Base-by-base conservation (phyloP, 495 filamentous ascomycete species). In the Friedmanniomyces simplex region DNA sequence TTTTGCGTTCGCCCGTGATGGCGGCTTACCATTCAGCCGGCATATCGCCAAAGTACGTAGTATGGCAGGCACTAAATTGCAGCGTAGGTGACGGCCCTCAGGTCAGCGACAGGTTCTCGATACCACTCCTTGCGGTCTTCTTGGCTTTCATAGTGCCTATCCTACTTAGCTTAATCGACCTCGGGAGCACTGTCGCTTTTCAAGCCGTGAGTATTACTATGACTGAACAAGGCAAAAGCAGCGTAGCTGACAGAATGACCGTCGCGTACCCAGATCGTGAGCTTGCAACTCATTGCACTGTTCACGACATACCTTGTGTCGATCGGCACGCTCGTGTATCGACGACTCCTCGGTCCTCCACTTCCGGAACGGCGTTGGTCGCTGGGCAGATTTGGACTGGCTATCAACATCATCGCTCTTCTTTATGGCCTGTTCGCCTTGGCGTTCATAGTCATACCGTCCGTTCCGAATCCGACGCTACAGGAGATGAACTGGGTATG, bases 141-240 rank as follows among this genome's bases (percentile, higher is more conserved):
- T 72, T 76, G 59, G 56, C 65, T 34, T 70, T 78, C 48, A 75
- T 80, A 13, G 72, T n/a, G n/a, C n/a, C n/a, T n/a, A n/a, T 77
- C 54, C 66, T 82, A 28, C 68, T 85, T 0, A 79, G 78, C 0
- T 66, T 82, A 25, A 82, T 85, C 67, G 82, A 80, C 61, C 75
- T 85, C 55, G 81, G 79, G 20, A 81, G 77, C 0, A 55, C 71
- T 1, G 71, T 74, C 4, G 81, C 79, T 5, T 76, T 85, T 61
- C 10, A 8, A 2, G 50, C 50, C 20, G n/a, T n/a, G n/a, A n/a
- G n/a, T n/a, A n/a, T n/a, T n/a, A n/a, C n/a, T n/a, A n/a, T n/a
- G n/a, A n/a, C n/a, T n/a, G n/a, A n/a, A n/a, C n/a, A n/a, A n/a
- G n/a, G n/a, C n/a, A n/a, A n/a, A n/a, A n/a, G n/a, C n/a, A n/a